Base-by-base conservation (phyloP, 176 grass and related monocot genomes). In the Cenchrus americanus region DNA sequence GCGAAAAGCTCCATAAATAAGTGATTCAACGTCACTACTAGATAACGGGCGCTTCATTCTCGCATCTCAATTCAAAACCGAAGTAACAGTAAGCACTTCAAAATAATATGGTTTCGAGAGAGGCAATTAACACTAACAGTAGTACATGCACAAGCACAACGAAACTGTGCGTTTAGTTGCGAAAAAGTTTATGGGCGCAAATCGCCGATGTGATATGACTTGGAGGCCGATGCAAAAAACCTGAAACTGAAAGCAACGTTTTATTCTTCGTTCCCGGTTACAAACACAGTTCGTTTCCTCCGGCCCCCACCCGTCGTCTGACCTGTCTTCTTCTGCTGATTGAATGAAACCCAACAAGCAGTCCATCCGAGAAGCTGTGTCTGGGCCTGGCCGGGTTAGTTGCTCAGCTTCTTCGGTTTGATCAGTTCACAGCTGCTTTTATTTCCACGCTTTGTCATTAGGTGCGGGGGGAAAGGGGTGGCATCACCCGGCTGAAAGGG, bases 401-500 rank as follows among this genome's bases (percentile, higher is more conserved):
- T 57, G 27, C 63, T 52, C 37, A 26, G 27, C 71, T 83, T 71
- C 22, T 85, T 37, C 34, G 4, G 34, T 37, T 37, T 44, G 43
- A 44, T 43, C 37, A 32, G 21, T 24, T 48, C 43, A 49, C 24
- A 52, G 48, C 2, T 46, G 49, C 0, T 54, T 61, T 10, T 11
- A 10, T 11, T 2, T 30, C 44, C 26, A 47, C 21, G 37, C 63
- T 34, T 65, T 21, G 57, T 26, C 43, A 72, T 86, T 82, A 61
- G 71, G 88, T 82, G 10, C 0, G 24, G 58, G 19, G n/a, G 41
- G 41, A 40, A 73, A 48, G n/a, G 59, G 40, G 48, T 10, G 17
- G 88, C n/a, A 75, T 73, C 49, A 70, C 68, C 62, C 27, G 63
- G 81, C 69, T 88, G 87, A 90, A 92, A 88, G 82, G 58, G 87